Percentiles rank a stretch among this genome's conserved stretches.
Conservation (phyloP, 148 eudicot species). For the Heliosperma pusillum region DNA sequence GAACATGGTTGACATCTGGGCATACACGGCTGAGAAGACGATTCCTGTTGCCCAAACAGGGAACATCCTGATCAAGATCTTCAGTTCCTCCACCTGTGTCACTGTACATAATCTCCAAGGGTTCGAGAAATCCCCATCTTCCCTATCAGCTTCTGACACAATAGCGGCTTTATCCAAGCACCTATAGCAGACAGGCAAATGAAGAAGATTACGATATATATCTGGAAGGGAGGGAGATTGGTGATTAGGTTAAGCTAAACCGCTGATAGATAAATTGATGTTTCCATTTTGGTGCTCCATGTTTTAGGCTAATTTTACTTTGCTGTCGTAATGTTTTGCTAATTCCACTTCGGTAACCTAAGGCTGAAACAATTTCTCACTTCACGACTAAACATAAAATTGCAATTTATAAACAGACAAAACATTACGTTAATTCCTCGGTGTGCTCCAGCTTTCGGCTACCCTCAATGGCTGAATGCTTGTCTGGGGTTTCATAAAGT, state of each 20-base stretch:
- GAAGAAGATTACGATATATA: not conserved
- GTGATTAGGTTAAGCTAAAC: no score
- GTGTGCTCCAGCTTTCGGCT: conserved; percentile 48
- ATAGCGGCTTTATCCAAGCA: conserved; percentile 59
- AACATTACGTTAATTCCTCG: conserved; percentile 40
- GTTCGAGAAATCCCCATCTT: conserved; percentile 29
- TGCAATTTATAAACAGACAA: not conserved
- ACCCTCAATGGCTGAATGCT: conserved; percentile 40
- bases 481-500: conserved; percentile 37
- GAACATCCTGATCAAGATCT: conserved; percentile 52
- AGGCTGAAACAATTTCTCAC: no score
- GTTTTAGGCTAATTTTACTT: no score
- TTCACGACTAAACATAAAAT: no score
- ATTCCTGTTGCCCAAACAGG: conserved; percentile 64
- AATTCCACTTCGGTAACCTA: no score
- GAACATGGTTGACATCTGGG: conserved; percentile 60
- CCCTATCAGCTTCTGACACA: conserved; percentile 30
- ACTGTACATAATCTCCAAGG: conserved; percentile 70
- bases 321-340: no score
- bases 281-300: no score
- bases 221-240: not conserved
- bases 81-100: conserved; percentile 73
- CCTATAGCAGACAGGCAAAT: conserved; percentile 21
- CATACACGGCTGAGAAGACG: conserved; percentile 46
- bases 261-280: no score